These are phyloP conservation scores for Cantharellus cinnabarinus DNA, from an alignment of 768 basidiomycete genomes.

Conservation along the genomic window DNA sequence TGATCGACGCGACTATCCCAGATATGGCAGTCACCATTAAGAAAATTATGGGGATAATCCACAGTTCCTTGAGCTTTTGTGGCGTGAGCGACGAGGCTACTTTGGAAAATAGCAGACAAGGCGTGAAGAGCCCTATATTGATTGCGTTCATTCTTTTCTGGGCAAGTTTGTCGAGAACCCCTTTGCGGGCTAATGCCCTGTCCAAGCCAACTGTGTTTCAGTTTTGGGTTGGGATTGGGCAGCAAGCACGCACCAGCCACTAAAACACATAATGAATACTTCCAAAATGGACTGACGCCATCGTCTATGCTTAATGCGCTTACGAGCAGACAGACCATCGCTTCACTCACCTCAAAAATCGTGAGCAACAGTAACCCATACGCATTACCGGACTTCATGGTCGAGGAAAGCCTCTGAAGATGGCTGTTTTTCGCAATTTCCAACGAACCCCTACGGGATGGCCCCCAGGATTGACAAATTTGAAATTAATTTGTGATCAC, in stretches of 20 bases:
- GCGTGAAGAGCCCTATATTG: neutral
- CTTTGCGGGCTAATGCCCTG: neutral
- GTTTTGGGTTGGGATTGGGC: neutral
- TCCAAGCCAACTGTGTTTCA: neutral
- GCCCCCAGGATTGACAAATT: no score
- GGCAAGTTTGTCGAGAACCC: neutral
- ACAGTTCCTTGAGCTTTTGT: conserved; percentile 12
- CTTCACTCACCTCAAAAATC: no score
- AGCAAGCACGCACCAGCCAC: neutral
- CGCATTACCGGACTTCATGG: no score
- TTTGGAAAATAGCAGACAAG: conserved; percentile 17
- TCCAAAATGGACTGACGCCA: neutral
- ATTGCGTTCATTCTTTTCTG: neutral
- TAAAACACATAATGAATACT: neutral
- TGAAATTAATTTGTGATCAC: no score
- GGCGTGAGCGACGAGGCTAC: conserved; percentile 25
- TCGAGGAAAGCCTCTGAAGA: no score
- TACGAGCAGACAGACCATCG: no score
- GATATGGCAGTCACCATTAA: neutral
- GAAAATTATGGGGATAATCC: neutral
- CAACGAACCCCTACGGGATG: no score
- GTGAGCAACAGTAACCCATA: no score
- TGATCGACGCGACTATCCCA: neutral
- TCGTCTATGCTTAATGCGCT: no score
- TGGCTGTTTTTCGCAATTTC: no score